Conservation (phyloP, 2,329 filamentous ascomycete species). For the Aspergillus melleus region DNA sequence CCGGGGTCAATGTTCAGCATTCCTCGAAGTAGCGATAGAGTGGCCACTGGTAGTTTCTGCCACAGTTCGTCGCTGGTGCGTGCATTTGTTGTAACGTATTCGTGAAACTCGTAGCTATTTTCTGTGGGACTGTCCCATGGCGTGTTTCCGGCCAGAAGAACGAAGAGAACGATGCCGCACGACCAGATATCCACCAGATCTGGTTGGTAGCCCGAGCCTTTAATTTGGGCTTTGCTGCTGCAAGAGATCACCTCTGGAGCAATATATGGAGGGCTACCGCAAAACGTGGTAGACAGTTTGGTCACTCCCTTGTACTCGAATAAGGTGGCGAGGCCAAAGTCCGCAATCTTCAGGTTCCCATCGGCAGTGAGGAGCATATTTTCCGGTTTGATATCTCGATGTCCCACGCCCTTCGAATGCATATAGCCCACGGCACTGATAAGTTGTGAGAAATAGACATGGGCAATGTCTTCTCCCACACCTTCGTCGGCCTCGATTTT, state of each 20-base stretch:
- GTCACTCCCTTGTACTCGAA: slow-evolving; percentile 84
- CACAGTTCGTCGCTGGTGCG: slow-evolving; percentile 83
- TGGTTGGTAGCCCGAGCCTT: slow-evolving; percentile 54
- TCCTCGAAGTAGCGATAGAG: slow-evolving; percentile 79
- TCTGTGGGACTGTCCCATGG: slow-evolving; percentile 93
- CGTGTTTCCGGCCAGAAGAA: slow-evolving; percentile 91
- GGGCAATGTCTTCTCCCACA: slow-evolving; percentile 90
- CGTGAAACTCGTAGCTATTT: slow-evolving; percentile 85
- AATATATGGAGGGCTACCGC: slow-evolving; percentile 95
- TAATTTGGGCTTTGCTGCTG: slow-evolving; percentile 50
- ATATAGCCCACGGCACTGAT: slow-evolving; percentile 90
- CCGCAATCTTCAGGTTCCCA: slow-evolving; percentile 89
- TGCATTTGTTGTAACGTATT: slow-evolving; percentile 79
- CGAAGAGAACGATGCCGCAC: slow-evolving; percentile 96
- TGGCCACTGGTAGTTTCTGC: slow-evolving; percentile 71
- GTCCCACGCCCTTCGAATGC: slow-evolving; percentile 92
- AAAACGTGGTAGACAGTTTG: slow-evolving; percentile 84
- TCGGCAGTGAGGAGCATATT: slow-evolving; percentile 86
- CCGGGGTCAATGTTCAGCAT: slow-evolving; percentile 83
- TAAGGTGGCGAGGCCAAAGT: slow-evolving; percentile 93
- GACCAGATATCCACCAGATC: slow-evolving; percentile 95
- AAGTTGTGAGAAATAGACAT: slow-evolving; percentile 93
- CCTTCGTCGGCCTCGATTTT: slow-evolving; percentile 98
- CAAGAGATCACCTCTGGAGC: slow-evolving; percentile 80
- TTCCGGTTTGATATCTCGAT: slow-evolving; percentile 89